phyloP scores from a whole-genome alignment of 306 rosid species.

The Trifolium repens region DNA sequence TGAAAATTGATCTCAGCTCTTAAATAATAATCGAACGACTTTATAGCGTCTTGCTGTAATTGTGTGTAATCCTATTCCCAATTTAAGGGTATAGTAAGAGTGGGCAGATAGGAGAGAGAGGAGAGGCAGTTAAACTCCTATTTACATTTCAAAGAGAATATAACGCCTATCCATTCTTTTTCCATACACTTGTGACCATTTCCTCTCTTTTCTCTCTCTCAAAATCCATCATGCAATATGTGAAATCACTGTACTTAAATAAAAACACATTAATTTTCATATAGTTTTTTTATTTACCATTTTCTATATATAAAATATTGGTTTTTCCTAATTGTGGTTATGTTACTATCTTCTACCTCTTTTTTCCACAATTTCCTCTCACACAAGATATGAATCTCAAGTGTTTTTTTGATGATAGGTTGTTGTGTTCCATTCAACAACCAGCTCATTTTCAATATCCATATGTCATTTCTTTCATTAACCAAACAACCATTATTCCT shows the following conservation, averaged over 20 bases:
- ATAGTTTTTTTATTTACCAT: conserved; percentile 21
- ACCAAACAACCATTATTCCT: conserved; percentile 28
- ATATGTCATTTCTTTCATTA: conserved; percentile 49
- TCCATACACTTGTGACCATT: conserved; percentile 52
- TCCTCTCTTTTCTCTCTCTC: conserved; percentile 38
- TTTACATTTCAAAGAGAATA: conserved; percentile 56
- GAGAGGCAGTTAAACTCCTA: conserved; percentile 33
- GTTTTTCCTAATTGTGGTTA: conserved; percentile 57
- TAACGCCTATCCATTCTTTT: conserved; percentile 56
- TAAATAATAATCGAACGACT: too few relatives aligned
- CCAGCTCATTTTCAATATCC: conserved; percentile 54
- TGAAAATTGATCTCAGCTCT: too few relatives aligned
- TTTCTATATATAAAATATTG: conserved; percentile 40
- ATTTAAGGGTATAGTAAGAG: conserved; percentile 35
- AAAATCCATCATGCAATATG: conserved; percentile 31
- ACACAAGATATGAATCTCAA: conserved; percentile 41
- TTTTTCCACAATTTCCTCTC: conserved; percentile 67
- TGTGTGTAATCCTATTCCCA: too few relatives aligned
- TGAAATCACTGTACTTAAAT: conserved; percentile 24
- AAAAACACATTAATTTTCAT: conserved; percentile 36
- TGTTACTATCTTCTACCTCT: conserved; percentile 42
- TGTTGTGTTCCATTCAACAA: conserved; percentile 54
- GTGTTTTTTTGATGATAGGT: conserved; percentile 47
- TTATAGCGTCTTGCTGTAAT: too few relatives aligned
- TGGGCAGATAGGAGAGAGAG: conserved; percentile 21